phyloP scores from a whole-genome alignment of 495 filamentous ascomycete species.

The Oidiodendron maius region DNA sequence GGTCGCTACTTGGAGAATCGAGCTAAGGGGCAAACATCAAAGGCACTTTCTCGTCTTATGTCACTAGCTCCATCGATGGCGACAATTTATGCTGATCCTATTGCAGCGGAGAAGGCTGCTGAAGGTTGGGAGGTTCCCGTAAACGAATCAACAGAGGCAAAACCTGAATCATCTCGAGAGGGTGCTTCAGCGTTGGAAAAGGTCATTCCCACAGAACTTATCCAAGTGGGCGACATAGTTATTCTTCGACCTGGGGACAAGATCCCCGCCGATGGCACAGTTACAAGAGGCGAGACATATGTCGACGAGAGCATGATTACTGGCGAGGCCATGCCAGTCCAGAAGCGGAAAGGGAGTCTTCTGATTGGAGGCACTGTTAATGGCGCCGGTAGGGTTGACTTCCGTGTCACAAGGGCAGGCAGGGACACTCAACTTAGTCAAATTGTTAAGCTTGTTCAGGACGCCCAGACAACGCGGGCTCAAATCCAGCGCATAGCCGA shows the following conservation, averaged over 20 bases:
- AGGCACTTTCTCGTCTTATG: constrained; percentile 92
- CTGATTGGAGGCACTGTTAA: constrained; percentile 98
- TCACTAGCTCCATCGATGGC: constrained; percentile 93
- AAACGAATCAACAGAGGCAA: constrained; percentile 30
- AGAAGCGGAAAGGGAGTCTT: constrained; percentile 72
- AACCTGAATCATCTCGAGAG: constrained; percentile 32
- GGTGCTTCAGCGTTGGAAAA: constrained; percentile 69
- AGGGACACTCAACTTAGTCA: constrained; percentile 95
- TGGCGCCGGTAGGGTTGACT: constrained; percentile 83
- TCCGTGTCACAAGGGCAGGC: constrained; percentile 87
- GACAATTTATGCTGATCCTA: constrained; percentile 95
- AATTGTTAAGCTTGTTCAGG: constrained; percentile 94
- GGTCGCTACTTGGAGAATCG: constrained; percentile 91
- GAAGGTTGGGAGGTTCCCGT: constrained; percentile 59
- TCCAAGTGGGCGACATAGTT: constrained; percentile 91
- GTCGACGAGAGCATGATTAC: constrained; percentile 99
- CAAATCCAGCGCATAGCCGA: constrained; percentile 95
- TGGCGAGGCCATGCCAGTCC: constrained; percentile 88
- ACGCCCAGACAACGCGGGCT: constrained; percentile 89
- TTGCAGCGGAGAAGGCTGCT: constrained; percentile 83
- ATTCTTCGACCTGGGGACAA: constrained; percentile 93
- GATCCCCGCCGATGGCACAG: constrained; percentile 85
- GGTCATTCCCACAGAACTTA: constrained; percentile 85
- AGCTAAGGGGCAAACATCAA: constrained; percentile 95
- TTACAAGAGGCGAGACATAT: constrained; percentile 85